A percentile compares a stretch with the other conserved stretches of the same genome.
Conservation (phyloP, 1,139 yeast genomes). For the Debaryomycetaceae sp. region DNA sequence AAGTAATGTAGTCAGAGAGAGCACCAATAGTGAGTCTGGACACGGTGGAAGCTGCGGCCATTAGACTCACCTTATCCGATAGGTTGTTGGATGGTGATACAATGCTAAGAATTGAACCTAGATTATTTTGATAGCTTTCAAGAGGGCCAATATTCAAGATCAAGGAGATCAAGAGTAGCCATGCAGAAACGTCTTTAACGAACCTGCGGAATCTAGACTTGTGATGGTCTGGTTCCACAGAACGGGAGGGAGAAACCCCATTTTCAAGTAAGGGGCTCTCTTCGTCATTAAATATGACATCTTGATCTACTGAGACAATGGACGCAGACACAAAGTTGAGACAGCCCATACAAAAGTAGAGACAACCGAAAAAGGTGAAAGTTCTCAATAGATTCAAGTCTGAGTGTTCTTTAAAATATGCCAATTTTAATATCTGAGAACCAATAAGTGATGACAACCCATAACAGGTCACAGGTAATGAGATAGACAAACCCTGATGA, state of each 20-base stretch:
- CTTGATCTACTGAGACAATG: constrained; percentile 60
- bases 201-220: constrained; percentile 48
- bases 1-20: constrained; percentile 52
- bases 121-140: constrained; percentile 82
- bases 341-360: constrained; percentile 55
- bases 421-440: constrained; percentile 50
- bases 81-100: constrained; percentile 41
- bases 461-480: constrained; percentile 83
- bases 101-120: constrained; percentile 59
- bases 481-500: constrained; percentile 74
- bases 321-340: constrained; percentile 63
- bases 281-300: constrained; percentile 37
- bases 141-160: constrained; percentile 78
- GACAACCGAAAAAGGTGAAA: constrained; percentile 54
- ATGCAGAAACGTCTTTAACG: constrained; percentile 60
- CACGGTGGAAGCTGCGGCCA: constrained; percentile 40
- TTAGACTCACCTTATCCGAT: constrained; percentile 43
- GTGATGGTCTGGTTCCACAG: constrained; percentile 46
- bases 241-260: constrained; percentile 10
- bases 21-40: constrained; percentile 64
- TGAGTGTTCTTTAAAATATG: constrained; percentile 28
- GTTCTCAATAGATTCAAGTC: constrained; percentile 49
- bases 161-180: constrained; percentile 60
- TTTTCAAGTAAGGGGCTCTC: constrained; percentile 20
- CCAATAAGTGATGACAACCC: constrained; percentile 75